Conservation (phyloP, 2,329 filamentous ascomycete genomes). For the Thermoascus crustaceus region DNA sequence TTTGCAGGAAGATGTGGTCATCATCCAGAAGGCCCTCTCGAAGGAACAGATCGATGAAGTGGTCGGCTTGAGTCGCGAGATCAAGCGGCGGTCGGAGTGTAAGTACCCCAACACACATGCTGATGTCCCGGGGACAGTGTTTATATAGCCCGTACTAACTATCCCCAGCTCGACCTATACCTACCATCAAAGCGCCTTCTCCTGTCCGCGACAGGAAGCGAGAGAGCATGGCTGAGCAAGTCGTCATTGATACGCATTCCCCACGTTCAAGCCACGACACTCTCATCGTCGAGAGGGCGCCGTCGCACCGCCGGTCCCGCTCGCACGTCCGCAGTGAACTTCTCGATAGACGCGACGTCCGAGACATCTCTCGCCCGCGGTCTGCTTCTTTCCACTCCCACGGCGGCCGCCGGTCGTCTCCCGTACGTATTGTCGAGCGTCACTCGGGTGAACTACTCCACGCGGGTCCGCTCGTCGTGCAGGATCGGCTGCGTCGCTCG, state of each 20-base stretch:
- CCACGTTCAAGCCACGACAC: constrained; percentile 22
- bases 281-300: constrained; percentile 26
- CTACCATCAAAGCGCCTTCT: constrained; percentile 13
- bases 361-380: constrained; percentile 24
- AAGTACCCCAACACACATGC: constrained; percentile 4
- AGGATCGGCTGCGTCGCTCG: constrained; percentile 39
- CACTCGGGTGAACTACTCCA: constrained; percentile 30
- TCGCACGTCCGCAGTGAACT: constrained; percentile 18
- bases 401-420: constrained; percentile 28
- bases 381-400: constrained; percentile 28
- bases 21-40: constrained; percentile 75
- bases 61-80: constrained; percentile 68
- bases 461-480: constrained; percentile 42
- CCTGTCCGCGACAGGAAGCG: constrained; percentile 16
- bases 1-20: constrained; percentile 63
- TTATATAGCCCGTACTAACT: constrained; percentile 5
- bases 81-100: constrained; percentile 27
- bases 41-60: constrained; percentile 89
- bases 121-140: not conserved
- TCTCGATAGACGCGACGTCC: constrained; percentile 18
- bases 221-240: constrained; percentile 17
- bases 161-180: constrained; percentile 16
- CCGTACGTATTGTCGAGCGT: constrained; percentile 27
- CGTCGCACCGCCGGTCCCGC: constrained; percentile 19
- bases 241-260: constrained; percentile 20